A percentile compares a stretch with the other conserved stretches of the same genome.
These are phyloP conservation scores for Ceratobasidium sp. DNA, from an alignment of 1,284 basidiomycete genomes.

Conservation along the genomic window DNA sequence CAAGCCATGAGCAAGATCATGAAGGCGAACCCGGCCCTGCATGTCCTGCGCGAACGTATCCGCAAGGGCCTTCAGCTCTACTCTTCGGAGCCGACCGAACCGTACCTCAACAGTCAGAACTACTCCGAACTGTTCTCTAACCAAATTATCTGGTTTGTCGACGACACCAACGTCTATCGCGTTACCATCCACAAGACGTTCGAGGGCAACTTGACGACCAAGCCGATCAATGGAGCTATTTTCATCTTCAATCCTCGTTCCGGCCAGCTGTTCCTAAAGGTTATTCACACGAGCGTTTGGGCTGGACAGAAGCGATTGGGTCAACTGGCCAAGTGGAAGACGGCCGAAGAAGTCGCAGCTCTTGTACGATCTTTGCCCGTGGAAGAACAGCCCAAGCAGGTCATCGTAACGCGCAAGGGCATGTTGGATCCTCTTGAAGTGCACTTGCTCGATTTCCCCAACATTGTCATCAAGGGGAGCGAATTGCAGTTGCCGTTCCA, in stretches of 20 bases:
- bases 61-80: constrained; percentile 98
- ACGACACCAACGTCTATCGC: constrained; percentile 99
- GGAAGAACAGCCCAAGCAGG: constrained; percentile 99
- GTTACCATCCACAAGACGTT: constrained; percentile 99
- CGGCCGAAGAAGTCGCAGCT: constrained; percentile 99
- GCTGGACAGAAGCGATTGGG: constrained; percentile 99
- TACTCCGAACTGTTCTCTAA: constrained; percentile 99
- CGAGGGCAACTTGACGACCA: constrained; percentile 99
- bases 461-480: constrained; percentile 99
- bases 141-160: constrained; percentile 99
- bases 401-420: constrained; percentile 99
- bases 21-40: constrained; percentile 98
- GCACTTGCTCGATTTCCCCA: constrained; percentile 98
- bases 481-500: constrained; percentile 99
- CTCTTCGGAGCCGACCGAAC: constrained; percentile 98
- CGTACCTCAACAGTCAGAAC: constrained; percentile 97
- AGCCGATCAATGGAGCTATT: constrained; percentile 99
- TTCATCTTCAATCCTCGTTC: constrained; percentile 99
- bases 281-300: constrained; percentile 98
- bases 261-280: constrained; percentile 95
- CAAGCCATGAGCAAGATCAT: constrained; percentile 99
- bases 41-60: constrained; percentile 97
- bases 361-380: constrained; percentile 96
- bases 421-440: constrained; percentile 99
- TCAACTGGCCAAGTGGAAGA: constrained; percentile 99